These are phyloP conservation scores for Plasmopara viticola DNA, from an alignment of 352 stramenopile species.

Conservation along the genomic window DNA sequence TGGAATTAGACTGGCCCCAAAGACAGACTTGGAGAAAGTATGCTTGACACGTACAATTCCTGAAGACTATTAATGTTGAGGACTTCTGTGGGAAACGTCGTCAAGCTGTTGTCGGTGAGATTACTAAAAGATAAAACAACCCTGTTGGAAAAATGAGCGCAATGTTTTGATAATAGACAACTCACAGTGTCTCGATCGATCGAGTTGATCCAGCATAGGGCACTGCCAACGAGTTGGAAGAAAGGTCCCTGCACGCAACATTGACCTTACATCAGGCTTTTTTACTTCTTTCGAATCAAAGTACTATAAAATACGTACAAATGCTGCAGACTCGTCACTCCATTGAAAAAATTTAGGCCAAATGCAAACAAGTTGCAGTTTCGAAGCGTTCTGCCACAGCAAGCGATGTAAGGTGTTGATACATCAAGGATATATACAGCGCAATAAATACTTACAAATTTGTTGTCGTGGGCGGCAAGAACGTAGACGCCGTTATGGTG, in stretches of 20 bases:
- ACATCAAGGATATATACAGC: not conserved
- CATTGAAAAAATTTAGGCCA: slow-evolving; percentile 31
- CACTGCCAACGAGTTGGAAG: slow-evolving; percentile 30
- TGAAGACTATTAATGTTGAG: slow-evolving; percentile 29
- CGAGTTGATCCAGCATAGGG: slow-evolving; percentile 25
- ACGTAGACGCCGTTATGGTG: slow-evolving; percentile 18
- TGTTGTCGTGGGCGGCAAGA: slow-evolving; percentile 21
- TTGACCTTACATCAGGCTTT: not conserved
- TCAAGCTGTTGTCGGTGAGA: slow-evolving; percentile 29
- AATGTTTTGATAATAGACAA: slow-evolving; percentile 23
- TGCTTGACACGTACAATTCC: slow-evolving; percentile 18
- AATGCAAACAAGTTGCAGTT: slow-evolving; percentile 39
- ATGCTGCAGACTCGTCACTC: slow-evolving; percentile 19
- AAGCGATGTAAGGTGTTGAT: not conserved
- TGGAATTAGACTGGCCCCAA: not conserved
- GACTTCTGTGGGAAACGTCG: slow-evolving; percentile 22
- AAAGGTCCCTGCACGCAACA: slow-evolving; percentile 29
- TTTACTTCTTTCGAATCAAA: not conserved
- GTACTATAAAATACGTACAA: slow-evolving; percentile 21
- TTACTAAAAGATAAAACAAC: slow-evolving; percentile 12
- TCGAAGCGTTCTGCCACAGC: slow-evolving; percentile 22
- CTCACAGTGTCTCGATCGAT: slow-evolving; percentile 5
- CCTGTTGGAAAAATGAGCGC: slow-evolving; percentile 11
- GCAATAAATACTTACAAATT: slow-evolving; percentile 16
- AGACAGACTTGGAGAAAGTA: not conserved